Evolutionary conservation across 257 asterid species (phyloP), one percentile per base, ranked within the genome.

Genomic region (Marsdenia floribunda): DNA sequence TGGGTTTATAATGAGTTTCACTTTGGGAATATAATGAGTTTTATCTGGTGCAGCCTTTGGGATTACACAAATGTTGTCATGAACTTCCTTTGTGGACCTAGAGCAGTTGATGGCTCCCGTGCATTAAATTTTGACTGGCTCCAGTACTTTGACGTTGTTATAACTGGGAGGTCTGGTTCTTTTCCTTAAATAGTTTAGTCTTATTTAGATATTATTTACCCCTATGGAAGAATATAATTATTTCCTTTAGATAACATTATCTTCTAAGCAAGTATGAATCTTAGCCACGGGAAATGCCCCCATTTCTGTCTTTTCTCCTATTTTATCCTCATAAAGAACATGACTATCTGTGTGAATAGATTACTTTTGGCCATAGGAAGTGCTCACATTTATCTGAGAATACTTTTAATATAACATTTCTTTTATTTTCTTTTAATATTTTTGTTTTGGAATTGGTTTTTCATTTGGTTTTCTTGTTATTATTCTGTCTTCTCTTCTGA

Each of bases 31-130:
- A 11, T 71, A 53, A 71, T 52, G 65, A 47, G 4, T 49, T 26
- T 42, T 66, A 6, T 42, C 7, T 78, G 68, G 42, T 88, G 95
- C 97, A 95, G 99, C 85, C 88, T 95, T 70, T 95, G 99, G 99
- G 99, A 95, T 84, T 95, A 92, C 74, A 89, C 99, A 71, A 92
- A 89, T 76, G 78, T 90, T 38, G 97, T 95, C 38, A 95, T 95
- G 99, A 92, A 90, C 92, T 95, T 90, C 85, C 96, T 95, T 70
- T 92, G 98, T 79, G 91, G 91, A 63, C 80, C 87, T 22, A 73
- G 80, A 74, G 68, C 85, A 66, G 80, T 26, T 72, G 92, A 87
- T 83, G 90, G 81, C 66, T 71, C 71, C 71, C 6, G 3, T 33
- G 55, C 83, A 65, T 75, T 86, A 88, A 85, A 66, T 73, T 90